Evolutionary conservation across 1,139 yeast genomes (phyloP), one percentile per base, ranked within the genome.

Genomic region (Kodamaea arcana): DNA sequence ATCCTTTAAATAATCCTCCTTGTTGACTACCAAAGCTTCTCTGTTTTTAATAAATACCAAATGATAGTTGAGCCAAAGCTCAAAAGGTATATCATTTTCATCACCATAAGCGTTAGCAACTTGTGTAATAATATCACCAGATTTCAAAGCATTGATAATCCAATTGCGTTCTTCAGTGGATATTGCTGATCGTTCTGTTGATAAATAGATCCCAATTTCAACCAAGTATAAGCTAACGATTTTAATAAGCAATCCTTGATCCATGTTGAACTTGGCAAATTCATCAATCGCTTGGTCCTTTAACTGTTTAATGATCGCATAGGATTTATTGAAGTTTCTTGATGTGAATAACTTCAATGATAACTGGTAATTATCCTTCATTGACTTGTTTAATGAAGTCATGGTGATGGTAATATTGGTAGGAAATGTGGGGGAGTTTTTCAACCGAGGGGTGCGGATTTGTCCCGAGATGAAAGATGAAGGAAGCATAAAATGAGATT

Each of bases 321-420:
- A 68, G 5, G 74, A 65, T 33, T 55, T 53, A 4, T 46, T 51
- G 32, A 68, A 61, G 41, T 64, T 58, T 46, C 60, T 65, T 44
- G 65, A 67, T 46, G 63, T 57, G 45, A 69, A 69, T 36, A 57
- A 56, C 48, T 69, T 69, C 35, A 65, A 47, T 0, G 74, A 62
- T 29, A 68, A 46, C 34, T 59, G 56, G 43, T 65, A 69, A 35
- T 54, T 56, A 28, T 49, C 54, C 30, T 54, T 56, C 24, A 60
- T 40, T 18, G 54, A 37, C 35, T 45, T 46, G 34, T 53, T 45
- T 12, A 41, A 30, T 16, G 40, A 27, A 23, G 33, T 39, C 44
- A 40, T 42, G 32, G 7, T 27, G 9, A 9, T 18, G 22, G 22
- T 18, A 18, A 18, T 7, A 18, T 18, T 18, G 6, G 22, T 18